Evolutionary conservation across 148 eudicot species (phyloP).

Genomic region (Silene latifolia): DNA sequence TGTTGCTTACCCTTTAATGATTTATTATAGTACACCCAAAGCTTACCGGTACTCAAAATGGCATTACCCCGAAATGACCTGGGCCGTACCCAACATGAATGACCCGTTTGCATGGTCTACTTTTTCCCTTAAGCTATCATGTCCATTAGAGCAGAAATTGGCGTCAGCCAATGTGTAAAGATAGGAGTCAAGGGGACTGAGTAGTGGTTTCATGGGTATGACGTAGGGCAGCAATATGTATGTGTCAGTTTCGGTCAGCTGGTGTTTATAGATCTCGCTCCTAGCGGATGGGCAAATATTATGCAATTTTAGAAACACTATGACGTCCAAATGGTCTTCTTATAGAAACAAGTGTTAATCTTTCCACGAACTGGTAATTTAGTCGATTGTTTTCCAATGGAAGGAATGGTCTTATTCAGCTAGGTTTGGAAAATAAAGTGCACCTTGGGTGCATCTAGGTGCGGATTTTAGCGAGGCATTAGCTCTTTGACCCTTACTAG

Average conservation of each 20-base stretch:
- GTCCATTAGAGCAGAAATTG: neutral
- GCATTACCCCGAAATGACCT: neutral
- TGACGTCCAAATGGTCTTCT: neutral
- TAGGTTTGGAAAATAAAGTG: neutral
- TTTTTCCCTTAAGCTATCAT: neutral
- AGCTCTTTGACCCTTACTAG: no score
- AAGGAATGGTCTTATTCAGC: neutral
- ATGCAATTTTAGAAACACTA: neutral
- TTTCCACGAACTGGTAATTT: neutral
- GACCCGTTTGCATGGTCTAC: neutral
- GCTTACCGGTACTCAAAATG: neutral
- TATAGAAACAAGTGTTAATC: neutral
- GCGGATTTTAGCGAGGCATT: neutral
- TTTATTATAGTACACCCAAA: neutral
- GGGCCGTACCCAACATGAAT: neutral
- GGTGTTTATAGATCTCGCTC: neutral
- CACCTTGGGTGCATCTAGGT: neutral
- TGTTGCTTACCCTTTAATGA: neutral
- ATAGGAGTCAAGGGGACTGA: constrained; percentile 9
- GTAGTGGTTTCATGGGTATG: neutral
- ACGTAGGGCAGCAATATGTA: neutral
- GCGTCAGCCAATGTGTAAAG: neutral
- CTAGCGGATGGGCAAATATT: neutral
- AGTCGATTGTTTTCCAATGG: neutral
- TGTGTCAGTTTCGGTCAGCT: neutral